phyloP scores from a whole-genome alignment of 2,329 filamentous ascomycete genomes.

The Fusarium sp. region DNA sequence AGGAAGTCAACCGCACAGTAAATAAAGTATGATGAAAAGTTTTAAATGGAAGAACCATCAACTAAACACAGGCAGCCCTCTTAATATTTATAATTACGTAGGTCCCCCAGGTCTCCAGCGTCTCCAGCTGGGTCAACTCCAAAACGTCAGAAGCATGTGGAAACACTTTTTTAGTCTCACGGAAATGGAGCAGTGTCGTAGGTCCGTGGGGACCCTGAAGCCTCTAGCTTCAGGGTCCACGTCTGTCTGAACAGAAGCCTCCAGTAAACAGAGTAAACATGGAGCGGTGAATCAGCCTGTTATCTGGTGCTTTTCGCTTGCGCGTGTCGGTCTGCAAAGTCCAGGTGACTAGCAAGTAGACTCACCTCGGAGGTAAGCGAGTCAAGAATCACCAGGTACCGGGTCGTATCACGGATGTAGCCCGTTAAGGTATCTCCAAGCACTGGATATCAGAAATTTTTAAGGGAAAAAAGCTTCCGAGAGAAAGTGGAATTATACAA shows the following conservation, averaged over 20 bases:
- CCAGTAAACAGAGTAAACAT: constrained; percentile 4
- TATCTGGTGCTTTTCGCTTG: constrained; percentile 21
- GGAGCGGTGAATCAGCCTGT: constrained; percentile 34
- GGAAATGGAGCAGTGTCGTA: constrained; percentile 16
- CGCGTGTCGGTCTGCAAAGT: constrained; percentile 25
- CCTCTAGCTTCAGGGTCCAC: constrained; percentile 44
- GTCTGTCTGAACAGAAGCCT: constrained; percentile 30
- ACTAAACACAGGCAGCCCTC: not conserved
- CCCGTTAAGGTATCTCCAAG: constrained; percentile 18
- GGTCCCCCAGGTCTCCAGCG: constrained; percentile 2
- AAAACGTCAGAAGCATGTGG: constrained; percentile 37
- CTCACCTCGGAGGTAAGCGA: constrained; percentile 20
- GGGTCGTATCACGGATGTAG: constrained; percentile 8
- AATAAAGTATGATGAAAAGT: constrained; percentile 10
- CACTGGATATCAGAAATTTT: not conserved
- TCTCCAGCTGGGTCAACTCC: constrained; percentile 10
- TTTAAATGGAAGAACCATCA: constrained; percentile 4
- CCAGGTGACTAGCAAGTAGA: constrained; percentile 4
- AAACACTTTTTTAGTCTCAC: constrained; percentile 29
- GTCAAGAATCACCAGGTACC: not conserved
- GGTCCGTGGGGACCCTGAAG: constrained; percentile 22
- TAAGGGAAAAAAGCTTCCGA: constrained; percentile 3
- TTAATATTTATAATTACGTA: constrained; percentile 38
- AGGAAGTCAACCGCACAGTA: constrained; percentile 10
- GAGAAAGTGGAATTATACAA: constrained; percentile 31